Conservation (phyloP, 441 rosid genomes). For the Bocquillonia castaneifolia region DNA sequence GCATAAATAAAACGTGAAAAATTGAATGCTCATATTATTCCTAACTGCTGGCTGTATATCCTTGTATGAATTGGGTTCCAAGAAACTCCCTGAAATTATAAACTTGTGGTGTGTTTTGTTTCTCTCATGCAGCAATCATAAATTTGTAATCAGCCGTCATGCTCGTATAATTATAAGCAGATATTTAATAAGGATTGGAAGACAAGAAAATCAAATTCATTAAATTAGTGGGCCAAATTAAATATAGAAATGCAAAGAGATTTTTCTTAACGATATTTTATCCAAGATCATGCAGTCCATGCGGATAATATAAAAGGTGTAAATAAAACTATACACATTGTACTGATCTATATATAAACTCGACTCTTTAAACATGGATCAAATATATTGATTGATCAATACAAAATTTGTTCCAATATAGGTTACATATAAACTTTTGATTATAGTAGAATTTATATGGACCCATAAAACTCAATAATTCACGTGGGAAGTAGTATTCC, state of each 20-base stretch:
- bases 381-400: no score
- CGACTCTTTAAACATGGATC: no score
- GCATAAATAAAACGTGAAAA: not conserved
- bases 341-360: no score
- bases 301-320: no score
- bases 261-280: not conserved
- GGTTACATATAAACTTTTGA: no score
- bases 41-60: not conserved
- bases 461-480: no score
- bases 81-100: not conserved
- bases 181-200: not conserved
- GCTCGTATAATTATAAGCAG: no score
- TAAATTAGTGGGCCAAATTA: not conserved
- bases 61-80: conserved; percentile 1
- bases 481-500: no score
- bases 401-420: no score
- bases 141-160: not conserved
- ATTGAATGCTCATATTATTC: not conserved
- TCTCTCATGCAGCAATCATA: no score
- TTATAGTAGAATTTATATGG: no score
- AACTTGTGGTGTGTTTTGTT: not conserved
- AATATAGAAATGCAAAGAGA: not conserved
- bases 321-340: no score
- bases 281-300: not conserved
- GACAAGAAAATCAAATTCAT: not conserved